Conservation (phyloP, 768 basidiomycete genomes). For the Gloeopeniophorella convolvens region DNA sequence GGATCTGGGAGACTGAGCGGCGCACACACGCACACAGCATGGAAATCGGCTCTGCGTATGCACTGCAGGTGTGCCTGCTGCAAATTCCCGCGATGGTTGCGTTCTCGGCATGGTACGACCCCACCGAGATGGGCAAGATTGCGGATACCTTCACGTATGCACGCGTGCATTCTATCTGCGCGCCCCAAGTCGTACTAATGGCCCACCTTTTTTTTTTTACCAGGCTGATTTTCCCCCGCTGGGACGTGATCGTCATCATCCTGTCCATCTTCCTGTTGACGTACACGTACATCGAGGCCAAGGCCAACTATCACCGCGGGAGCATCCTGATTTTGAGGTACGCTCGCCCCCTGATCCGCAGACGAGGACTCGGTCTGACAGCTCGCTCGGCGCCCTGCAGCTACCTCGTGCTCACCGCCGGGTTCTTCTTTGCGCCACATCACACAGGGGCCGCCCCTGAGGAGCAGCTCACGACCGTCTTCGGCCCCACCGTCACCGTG, state of each 20-base stretch:
- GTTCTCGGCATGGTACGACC: conserved; percentile 93
- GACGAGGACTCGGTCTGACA: no score
- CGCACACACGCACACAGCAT: conserved; percentile 48
- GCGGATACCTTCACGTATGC: conserved; percentile 92
- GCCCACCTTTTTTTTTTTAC: background rate
- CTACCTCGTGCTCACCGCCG: conserved; percentile 84
- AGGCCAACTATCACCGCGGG: conserved; percentile 95
- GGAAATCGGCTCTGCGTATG: conserved; percentile 99
- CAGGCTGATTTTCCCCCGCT: conserved; percentile 95
- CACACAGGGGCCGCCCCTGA: conserved; percentile 19
- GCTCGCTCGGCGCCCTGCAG: no score
- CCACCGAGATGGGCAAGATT: conserved; percentile 76
- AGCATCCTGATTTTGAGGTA: conserved; percentile 93
- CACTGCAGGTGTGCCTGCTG: conserved; percentile 93
- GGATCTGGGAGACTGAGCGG: background rate
- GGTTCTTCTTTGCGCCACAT: conserved; percentile 86
- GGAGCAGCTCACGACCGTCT: background rate
- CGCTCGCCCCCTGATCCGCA: no score
- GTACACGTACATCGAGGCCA: conserved; percentile 98
- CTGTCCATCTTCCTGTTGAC: conserved; percentile 97
- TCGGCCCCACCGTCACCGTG: conserved; percentile 5
- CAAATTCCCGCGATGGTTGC: conserved; percentile 99
- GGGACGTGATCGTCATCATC: conserved; percentile 94
- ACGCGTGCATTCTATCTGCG: background rate
- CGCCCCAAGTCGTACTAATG: background rate